These are phyloP conservation scores for Arabidopsis suecica DNA, from an alignment of 345 rosid genomes.

Conservation along the genomic window DNA sequence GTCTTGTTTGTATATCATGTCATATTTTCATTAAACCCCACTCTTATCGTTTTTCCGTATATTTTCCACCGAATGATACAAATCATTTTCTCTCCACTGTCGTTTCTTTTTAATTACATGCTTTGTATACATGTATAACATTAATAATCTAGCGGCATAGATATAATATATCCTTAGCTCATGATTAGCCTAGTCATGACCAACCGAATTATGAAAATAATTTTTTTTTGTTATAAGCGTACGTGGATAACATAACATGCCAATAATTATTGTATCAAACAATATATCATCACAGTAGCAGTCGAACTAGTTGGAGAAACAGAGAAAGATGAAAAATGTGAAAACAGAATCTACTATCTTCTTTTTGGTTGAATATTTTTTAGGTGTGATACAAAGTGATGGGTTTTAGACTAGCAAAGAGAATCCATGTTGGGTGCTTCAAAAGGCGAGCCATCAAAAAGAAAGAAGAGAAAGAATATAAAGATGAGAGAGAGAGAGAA, in stretches of 20 bases:
- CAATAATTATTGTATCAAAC: not conserved
- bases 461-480: conserved; percentile 36
- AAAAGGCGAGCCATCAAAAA: conserved; percentile 48
- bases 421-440: conserved; percentile 50
- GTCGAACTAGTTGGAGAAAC: conserved; percentile 15
- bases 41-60: conserved; percentile 29
- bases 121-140: not conserved
- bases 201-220: conserved; percentile 24
- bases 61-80: conserved; percentile 29
- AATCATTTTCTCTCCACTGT: conserved; percentile 19
- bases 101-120: not conserved
- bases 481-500: conserved; percentile 28
- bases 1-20: conserved; percentile 29
- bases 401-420: conserved; percentile 48
- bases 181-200: conserved; percentile 36
- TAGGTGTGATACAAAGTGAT: conserved; percentile 47
- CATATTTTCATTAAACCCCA: conserved; percentile 29
- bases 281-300: not conserved
- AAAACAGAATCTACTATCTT: conserved; percentile 34
- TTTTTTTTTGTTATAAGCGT: conserved; percentile 7
- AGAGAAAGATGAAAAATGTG: conserved; percentile 1
- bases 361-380: conserved; percentile 6
- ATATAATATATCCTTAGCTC: conserved; percentile 19
- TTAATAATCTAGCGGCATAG: conserved; percentile 2
- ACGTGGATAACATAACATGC: conserved; percentile 3